Percentiles rank a stretch among this genome's conserved stretches.
These are phyloP conservation scores for Coniochaeta hoffmannii DNA, from an alignment of 2,329 filamentous ascomycete species.

Conservation along the genomic window DNA sequence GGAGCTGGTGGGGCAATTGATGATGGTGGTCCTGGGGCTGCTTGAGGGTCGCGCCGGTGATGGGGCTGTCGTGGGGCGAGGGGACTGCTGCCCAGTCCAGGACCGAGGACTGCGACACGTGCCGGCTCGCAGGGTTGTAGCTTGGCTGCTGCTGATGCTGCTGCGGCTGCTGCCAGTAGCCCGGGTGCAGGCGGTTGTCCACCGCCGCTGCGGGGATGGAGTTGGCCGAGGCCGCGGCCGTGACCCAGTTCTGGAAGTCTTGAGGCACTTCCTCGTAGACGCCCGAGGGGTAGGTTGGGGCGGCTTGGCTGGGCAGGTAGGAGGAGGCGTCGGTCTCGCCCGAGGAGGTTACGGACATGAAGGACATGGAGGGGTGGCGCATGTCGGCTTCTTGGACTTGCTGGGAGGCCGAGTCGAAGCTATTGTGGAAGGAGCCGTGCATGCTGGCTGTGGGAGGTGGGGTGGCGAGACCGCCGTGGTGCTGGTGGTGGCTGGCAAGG, in stretches of 20 bases:
- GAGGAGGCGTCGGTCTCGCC: not conserved
- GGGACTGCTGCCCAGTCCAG: constrained; percentile 1
- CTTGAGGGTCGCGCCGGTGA: not conserved
- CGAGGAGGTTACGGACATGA: constrained; percentile 9
- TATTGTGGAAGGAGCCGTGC: constrained; percentile 33
- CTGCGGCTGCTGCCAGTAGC: not conserved
- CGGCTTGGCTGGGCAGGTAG: not conserved
- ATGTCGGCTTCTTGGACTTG: not conserved
- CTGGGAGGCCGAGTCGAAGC: constrained; percentile 27
- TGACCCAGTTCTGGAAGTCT: constrained; percentile 1
- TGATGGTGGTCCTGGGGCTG: not conserved
- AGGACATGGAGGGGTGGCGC: constrained; percentile 8
- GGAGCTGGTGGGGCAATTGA: not conserved
- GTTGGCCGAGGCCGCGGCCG: not conserved
- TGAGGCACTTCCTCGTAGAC: not conserved
- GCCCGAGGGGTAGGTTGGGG: not conserved
- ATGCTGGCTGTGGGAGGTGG: constrained; percentile 48
- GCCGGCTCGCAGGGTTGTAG: not conserved
- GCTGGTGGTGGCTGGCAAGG: constrained; percentile 28
- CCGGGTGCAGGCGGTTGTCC: not conserved
- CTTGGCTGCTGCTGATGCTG: not conserved
- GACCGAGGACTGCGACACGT: not conserved
- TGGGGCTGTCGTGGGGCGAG: not conserved
- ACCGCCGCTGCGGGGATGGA: not conserved
- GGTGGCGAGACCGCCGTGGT: constrained; percentile 38